Conservation (phyloP, 345 rosid genomes). For the Hevea brasiliensis region DNA sequence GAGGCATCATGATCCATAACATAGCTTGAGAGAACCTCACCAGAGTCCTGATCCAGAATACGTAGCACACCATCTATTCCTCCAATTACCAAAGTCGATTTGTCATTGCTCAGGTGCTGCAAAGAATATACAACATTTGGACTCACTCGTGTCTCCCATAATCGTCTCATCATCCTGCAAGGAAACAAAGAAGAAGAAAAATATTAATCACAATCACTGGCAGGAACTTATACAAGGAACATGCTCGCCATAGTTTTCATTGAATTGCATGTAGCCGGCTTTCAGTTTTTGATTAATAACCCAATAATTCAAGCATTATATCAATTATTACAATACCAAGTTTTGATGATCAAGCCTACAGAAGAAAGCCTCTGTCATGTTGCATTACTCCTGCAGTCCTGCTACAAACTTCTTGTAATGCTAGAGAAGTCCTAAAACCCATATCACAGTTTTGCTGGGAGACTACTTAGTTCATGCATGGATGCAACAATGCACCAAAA, state of each 20-base stretch:
- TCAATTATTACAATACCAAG: background rate
- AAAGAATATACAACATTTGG: slow-evolving; percentile 75
- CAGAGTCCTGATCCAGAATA: slow-evolving; percentile 62
- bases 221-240: background rate
- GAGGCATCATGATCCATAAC: slow-evolving; percentile 38
- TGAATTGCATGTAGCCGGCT: background rate
- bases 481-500: background rate
- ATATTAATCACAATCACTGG: background rate
- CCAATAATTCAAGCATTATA: background rate
- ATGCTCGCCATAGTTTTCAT: background rate
- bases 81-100: slow-evolving; percentile 59
- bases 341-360: background rate
- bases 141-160: slow-evolving; percentile 76
- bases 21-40: slow-evolving; percentile 54
- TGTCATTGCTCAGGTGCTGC: slow-evolving; percentile 55
- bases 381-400: background rate
- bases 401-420: background rate
- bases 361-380: background rate
- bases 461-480: background rate
- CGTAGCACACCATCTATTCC: slow-evolving; percentile 90
- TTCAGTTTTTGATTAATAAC: background rate
- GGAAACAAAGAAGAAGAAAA: background rate
- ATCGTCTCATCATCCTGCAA: slow-evolving; percentile 63
- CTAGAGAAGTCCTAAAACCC: background rate
- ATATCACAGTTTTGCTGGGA: background rate